Evolutionary conservation across 495 filamentous ascomycete genomes (phyloP).

Genomic region (Hypoxylon lienhwacheense): DNA sequence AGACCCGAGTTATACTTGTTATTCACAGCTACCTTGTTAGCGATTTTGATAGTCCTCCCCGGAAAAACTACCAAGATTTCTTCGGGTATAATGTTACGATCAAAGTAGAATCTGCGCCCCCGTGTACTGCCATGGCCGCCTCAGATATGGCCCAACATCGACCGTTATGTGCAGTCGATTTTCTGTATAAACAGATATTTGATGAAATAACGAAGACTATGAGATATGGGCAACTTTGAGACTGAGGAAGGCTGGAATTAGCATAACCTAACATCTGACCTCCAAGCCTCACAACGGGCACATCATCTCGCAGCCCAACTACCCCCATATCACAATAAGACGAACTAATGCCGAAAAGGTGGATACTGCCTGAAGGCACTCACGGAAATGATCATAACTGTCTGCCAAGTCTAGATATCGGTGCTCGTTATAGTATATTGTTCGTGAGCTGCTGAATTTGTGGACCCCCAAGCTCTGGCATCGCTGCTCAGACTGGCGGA

Average conservation of each 20-base stretch:
- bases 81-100: slow-evolving; percentile 3
- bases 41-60: not conserved
- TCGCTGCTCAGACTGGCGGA: not conserved
- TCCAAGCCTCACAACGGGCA: slow-evolving; percentile 13
- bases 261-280: slow-evolving; percentile 11
- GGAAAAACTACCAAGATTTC: not conserved
- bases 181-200: not conserved
- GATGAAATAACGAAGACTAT: slow-evolving; percentile 1
- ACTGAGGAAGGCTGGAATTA: slow-evolving; percentile 1
- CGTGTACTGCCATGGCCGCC: slow-evolving; percentile 12
- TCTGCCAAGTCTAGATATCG: not conserved
- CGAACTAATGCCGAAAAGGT: slow-evolving; percentile 2
- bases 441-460: not conserved
- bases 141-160: not conserved
- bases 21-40: slow-evolving; percentile 1
- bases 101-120: slow-evolving; percentile 14
- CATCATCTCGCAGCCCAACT: not conserved
- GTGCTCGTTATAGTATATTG: slow-evolving; percentile 1
- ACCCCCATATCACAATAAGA: not conserved
- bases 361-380: slow-evolving; percentile 2
- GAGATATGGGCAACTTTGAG: slow-evolving; percentile 1
- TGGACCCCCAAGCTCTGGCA: slow-evolving; percentile 15
- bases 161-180: not conserved
- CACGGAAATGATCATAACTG: not conserved
- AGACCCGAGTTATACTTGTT: slow-evolving; percentile 6